Percentiles rank a stretch among this genome's conserved stretches.
Conservation (phyloP, 106 monocot genomes). For the Ottelia alismoides region DNA sequence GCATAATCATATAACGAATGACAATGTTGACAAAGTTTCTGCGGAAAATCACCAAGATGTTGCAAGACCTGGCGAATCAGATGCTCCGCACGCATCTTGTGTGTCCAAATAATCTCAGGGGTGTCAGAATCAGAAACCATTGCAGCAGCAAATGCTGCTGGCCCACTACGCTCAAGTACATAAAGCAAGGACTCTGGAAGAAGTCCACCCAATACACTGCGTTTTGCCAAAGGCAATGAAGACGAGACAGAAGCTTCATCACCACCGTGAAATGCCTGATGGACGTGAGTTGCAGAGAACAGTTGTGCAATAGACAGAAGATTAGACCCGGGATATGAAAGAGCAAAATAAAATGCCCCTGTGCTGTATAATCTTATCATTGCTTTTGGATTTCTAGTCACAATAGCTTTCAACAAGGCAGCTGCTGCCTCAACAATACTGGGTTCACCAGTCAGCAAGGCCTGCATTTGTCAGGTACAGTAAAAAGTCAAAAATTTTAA, state of each 20-base stretch:
- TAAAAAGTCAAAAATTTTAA: not conserved
- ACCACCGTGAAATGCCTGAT: constrained; percentile 99
- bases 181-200: constrained; percentile 95
- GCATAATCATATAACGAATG: constrained; percentile 98
- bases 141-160: constrained; percentile 86
- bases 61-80: constrained; percentile 94
- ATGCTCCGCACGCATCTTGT: constrained; percentile 98
- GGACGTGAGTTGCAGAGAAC: constrained; percentile 75
- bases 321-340: constrained; percentile 98
- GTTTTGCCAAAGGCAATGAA: constrained; percentile 90
- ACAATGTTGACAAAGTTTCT: constrained; percentile 93
- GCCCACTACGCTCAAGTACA: constrained; percentile 93
- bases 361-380: constrained; percentile 93
- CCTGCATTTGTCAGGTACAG: constrained; percentile 25
- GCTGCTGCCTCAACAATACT: constrained; percentile 88
- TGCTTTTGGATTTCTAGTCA: constrained; percentile 95
- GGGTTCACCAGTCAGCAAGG: constrained; percentile 85
- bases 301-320: constrained; percentile 90
- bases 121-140: constrained; percentile 99
- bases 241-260: constrained; percentile 96
- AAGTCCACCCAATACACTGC: constrained; percentile 91
- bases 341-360: constrained; percentile 91
- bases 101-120: constrained; percentile 99
- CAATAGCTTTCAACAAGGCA: constrained; percentile 79
- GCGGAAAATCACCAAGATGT: constrained; percentile 98